These are phyloP conservation scores for Tilletia caries DNA, from an alignment of 1,284 basidiomycete genomes.

Conservation along the genomic window DNA sequence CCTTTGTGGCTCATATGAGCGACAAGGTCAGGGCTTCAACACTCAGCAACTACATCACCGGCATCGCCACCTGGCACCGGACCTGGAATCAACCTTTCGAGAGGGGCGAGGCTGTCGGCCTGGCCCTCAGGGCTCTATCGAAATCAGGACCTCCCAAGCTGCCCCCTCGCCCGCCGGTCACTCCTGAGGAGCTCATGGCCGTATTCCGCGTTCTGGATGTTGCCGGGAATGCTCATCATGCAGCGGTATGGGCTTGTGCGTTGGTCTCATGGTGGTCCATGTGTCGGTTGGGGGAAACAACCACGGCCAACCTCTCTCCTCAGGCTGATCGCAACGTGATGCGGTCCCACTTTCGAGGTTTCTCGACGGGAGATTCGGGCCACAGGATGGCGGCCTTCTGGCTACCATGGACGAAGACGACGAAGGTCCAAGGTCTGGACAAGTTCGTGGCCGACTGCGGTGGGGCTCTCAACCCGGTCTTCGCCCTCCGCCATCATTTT, in stretches of 20 bases:
- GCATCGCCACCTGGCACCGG: not conserved
- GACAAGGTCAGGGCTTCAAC: not conserved
- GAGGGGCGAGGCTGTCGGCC: not conserved
- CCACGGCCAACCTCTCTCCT: not conserved
- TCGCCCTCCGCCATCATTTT: not conserved
- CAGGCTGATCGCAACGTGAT: not conserved
- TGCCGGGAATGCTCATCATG: not conserved
- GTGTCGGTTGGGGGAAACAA: not conserved
- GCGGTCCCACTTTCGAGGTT: not conserved
- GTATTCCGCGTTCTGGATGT: not conserved
- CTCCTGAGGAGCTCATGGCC: not conserved
- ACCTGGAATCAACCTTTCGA: not conserved
- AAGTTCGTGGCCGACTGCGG: not conserved
- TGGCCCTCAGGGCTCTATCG: not conserved
- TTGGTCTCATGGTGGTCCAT: not conserved
- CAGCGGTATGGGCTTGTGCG: not conserved
- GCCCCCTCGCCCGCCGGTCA: not conserved
- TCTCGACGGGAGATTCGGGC: not conserved
- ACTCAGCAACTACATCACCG: not conserved
- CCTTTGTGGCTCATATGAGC: not conserved
- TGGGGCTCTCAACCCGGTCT: not conserved
- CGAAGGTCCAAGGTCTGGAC: not conserved
- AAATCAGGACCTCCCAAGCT: not conserved
- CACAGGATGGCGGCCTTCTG: not conserved
- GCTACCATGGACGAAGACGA: not conserved